Evolutionary conservation across 345 rosid genomes (phyloP).

Genomic region (Passiflora organensis): DNA sequence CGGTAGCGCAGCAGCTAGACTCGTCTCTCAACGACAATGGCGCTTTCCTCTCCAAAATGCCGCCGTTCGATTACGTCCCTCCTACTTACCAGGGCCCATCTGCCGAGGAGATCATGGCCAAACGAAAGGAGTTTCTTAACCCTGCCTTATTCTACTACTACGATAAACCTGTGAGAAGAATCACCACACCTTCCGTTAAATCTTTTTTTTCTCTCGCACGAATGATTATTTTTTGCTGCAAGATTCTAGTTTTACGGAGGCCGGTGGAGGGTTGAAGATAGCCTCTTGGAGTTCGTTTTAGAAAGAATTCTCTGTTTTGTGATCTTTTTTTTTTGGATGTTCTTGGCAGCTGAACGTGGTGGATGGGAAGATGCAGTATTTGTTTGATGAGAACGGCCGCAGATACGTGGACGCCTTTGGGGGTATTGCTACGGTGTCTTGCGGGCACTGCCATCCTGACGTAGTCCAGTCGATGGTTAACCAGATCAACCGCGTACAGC

Average conservation of each 20-base stretch:
- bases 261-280: too few species aligned
- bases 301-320: too few species aligned
- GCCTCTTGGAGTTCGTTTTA: too few species aligned
- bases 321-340: not conserved
- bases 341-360: constrained; percentile 86
- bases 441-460: constrained; percentile 95
- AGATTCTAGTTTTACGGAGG: too few species aligned
- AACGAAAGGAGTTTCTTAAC: constrained; percentile 72
- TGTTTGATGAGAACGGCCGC: constrained; percentile 82
- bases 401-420: constrained; percentile 87
- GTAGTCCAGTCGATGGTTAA: constrained; percentile 63
- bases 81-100: constrained; percentile 85
- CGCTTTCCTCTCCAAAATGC: constrained; percentile 48
- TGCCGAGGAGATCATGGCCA: constrained; percentile 53
- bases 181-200: too few species aligned
- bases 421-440: constrained; percentile 90
- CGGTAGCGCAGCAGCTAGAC: constrained; percentile 29
- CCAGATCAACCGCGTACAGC: constrained; percentile 75
- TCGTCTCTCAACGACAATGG: constrained; percentile 26
- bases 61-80: constrained; percentile 81
- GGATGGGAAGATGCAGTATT: constrained; percentile 92
- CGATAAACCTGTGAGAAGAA: constrained; percentile 70
- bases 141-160: constrained; percentile 64
- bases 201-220: not conserved
- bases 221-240: too few species aligned